A percentile compares a stretch with the other conserved stretches of the same genome.
phyloP scores from a whole-genome alignment of 441 rosid species.

The Euphorbia corollata region DNA sequence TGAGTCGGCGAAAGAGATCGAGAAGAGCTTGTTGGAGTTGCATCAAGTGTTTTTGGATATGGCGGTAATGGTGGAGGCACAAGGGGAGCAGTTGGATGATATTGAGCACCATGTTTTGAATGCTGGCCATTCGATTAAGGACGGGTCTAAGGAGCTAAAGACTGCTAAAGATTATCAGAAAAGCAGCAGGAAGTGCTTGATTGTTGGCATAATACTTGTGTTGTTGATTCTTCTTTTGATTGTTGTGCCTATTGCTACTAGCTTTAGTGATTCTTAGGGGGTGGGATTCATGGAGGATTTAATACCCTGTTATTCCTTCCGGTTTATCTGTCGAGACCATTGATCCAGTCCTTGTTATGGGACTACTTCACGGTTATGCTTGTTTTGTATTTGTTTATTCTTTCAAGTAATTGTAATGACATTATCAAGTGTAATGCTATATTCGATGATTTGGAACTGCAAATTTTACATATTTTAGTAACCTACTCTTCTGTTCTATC shows the following conservation, averaged over 20 bases:
- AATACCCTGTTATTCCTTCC: constrained; percentile 40
- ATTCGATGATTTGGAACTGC: neutral
- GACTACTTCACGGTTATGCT: constrained; percentile 10
- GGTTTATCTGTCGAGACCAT: neutral
- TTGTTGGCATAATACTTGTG: constrained; percentile 56
- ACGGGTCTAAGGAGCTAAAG: constrained; percentile 66
- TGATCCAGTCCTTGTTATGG: constrained; percentile 19
- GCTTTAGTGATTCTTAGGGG: constrained; percentile 63
- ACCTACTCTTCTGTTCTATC: too few relatives aligned
- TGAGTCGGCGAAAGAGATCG: constrained; percentile 76
- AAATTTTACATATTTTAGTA: too few relatives aligned
- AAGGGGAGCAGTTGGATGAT: constrained; percentile 91
- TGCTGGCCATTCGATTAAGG: constrained; percentile 68
- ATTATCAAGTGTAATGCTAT: neutral
- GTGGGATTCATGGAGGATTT: constrained; percentile 28
- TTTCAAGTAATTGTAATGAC: neutral
- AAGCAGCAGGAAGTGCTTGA: constrained; percentile 73
- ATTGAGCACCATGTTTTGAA: constrained; percentile 82
- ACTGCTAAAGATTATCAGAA: constrained; percentile 62
- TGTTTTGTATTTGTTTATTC: constrained; percentile 11
- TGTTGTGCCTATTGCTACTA: constrained; percentile 60
- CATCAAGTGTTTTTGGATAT: constrained; percentile 84
- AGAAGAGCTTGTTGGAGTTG: constrained; percentile 81
- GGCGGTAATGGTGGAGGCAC: constrained; percentile 92
- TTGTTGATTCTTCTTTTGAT: constrained; percentile 57